Base-by-base conservation (phyloP, 768 basidiomycete species). In the Kondoa subrosea region DNA sequence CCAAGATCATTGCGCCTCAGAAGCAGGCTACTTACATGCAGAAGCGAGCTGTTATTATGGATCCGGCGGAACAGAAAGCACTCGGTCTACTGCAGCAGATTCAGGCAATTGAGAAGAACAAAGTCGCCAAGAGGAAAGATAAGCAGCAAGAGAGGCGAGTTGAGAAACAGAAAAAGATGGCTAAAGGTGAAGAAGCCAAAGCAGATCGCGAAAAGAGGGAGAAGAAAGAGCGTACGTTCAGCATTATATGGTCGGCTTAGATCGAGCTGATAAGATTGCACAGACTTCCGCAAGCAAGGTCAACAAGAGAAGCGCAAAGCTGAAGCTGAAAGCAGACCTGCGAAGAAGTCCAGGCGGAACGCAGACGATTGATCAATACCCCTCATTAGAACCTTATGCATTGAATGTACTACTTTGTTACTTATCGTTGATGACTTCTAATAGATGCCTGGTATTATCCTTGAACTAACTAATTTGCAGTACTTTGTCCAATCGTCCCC, bases 401-500 rank as follows among this genome's bases (percentile, higher is more conserved):
- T n/a, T n/a, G n/a, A n/a, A n/a, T n/a, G n/a, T n/a, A n/a, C n/a
- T n/a, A n/a, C n/a, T n/a, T n/a, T n/a, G n/a, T n/a, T n/a, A n/a
- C n/a, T n/a, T n/a, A n/a, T n/a, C n/a, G n/a, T n/a, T n/a, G n/a
- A n/a, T n/a, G n/a, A n/a, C n/a, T n/a, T n/a, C 33, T 66, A 75
- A 64, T 75, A 75, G 4, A 75, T 33, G 58, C 73, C 73, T 3
- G 74, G 74, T 17, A 75, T 68, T 65, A 75, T 75, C 34, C 71
- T 83, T 72, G 82, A 93, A 1, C 86, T 87, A 30, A 95, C 92
- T 30, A 89, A 78, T 74, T 85, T 81, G 79, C 84, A 89, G 80
- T 97, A 97, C 78, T 82, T 85, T 66, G 85, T 81, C 93, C 93
- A 97, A 74, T 96, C 92, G 72, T 88, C 83, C 29, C 92, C 91